Evolutionary conservation across 208 protist genomes (phyloP).

Genomic region (Herpetomonas samuelpessoai): DNA sequence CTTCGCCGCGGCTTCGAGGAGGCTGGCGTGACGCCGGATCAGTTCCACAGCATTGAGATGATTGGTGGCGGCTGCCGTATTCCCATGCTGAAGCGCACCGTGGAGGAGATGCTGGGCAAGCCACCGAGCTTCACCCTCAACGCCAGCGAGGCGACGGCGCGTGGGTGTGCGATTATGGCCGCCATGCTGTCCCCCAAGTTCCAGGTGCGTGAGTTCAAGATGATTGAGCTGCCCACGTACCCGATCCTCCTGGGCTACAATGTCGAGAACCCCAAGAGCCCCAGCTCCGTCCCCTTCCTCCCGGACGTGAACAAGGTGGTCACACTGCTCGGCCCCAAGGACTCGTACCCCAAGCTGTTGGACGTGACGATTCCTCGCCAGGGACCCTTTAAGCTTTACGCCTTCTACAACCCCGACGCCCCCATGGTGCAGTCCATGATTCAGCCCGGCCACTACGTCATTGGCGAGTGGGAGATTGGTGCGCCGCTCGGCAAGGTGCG

Average conservation of each 20-base stretch:
- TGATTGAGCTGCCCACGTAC: conserved; percentile 75
- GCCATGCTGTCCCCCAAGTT: conserved; percentile 91
- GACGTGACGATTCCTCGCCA: conserved; percentile 73
- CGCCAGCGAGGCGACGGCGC: conserved; percentile 83
- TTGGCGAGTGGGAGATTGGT: conserved; percentile 72
- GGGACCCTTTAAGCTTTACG: conserved; percentile 74
- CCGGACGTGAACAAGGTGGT: conserved; percentile 88
- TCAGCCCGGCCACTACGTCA: conserved; percentile 39
- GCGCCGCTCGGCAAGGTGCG: conserved; percentile 24
- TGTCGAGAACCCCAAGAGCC: conserved; percentile 52
- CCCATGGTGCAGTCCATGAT: conserved; percentile 38
- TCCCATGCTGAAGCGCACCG: conserved; percentile 73
- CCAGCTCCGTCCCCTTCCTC: conserved; percentile 68
- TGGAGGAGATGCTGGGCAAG: conserved; percentile 66
- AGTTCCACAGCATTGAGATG: conserved; percentile 86
- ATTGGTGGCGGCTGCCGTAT: conserved; percentile 92
- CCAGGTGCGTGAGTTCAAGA: conserved; percentile 83
- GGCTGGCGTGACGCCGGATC: conserved; percentile 28
- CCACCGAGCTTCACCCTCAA: conserved; percentile 85
- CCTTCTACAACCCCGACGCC: conserved; percentile 74
- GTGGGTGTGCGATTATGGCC: conserved; percentile 80
- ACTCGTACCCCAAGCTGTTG: conserved; percentile 75
- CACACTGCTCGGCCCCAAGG: conserved; percentile 44
- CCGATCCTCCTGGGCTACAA: conserved; percentile 80
- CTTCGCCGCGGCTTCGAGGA: conserved; percentile 60